Conservation (phyloP, 1,139 yeast species). For the Pichia sp. region DNA sequence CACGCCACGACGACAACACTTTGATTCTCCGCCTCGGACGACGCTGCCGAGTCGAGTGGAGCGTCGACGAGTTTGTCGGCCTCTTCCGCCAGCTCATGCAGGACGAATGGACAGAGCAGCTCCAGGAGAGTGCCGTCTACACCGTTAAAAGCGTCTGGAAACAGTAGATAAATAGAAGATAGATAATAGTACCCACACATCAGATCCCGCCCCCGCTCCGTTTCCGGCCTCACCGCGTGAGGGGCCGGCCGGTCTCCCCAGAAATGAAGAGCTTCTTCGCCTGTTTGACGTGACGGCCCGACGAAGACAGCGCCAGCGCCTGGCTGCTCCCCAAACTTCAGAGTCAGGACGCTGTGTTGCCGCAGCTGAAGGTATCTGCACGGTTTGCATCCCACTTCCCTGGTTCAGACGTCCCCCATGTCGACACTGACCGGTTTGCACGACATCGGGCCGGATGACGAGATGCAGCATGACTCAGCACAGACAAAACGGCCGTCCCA, state of each 20-base stretch:
- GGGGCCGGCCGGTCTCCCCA: not conserved
- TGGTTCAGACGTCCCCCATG: not conserved
- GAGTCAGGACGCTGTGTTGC: no score
- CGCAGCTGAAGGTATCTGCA: not conserved
- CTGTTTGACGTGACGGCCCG: no score
- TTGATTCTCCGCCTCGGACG: conserved; percentile 37
- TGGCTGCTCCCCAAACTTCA: no score
- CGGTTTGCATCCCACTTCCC: not conserved
- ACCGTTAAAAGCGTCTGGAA: conserved; percentile 25
- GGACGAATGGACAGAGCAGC: conserved; percentile 29
- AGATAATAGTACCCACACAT: no score
- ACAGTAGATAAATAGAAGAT: not conserved
- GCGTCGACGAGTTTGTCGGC: conserved; percentile 30
- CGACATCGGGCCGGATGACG: not conserved
- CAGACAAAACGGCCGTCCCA: not conserved
- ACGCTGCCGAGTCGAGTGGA: conserved; percentile 34
- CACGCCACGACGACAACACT: conserved; percentile 30
- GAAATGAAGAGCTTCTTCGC: no score
- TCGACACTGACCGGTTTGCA: not conserved
- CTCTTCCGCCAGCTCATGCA: conserved; percentile 32
- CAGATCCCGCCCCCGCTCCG: no score
- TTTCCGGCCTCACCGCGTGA: not conserved
- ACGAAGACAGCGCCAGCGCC: no score
- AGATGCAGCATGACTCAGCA: not conserved
- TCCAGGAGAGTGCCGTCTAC: conserved; percentile 25